Evolutionary conservation across 345 rosid species (phyloP).

Genomic region (Fremontodendron californicum): DNA sequence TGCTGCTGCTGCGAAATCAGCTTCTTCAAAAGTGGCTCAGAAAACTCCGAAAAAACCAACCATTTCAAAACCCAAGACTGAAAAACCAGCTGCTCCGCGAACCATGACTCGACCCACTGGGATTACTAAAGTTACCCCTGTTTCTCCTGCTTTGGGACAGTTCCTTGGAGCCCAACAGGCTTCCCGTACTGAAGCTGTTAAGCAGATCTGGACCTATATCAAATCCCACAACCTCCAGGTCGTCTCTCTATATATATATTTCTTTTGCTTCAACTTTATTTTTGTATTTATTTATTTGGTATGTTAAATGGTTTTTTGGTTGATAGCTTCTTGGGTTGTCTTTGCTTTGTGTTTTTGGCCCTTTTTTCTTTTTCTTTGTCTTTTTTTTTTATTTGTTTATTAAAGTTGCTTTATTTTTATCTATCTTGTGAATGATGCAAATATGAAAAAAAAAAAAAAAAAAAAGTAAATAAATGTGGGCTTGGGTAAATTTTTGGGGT

Average conservation of each 20-base stretch:
- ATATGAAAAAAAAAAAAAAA: too few relatives aligned
- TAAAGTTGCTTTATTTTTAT: too few relatives aligned
- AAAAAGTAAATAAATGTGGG: too few relatives aligned
- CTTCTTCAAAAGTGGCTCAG: neutral
- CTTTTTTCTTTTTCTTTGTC: neutral
- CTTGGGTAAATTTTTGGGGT: neutral
- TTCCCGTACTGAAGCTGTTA: slow-evolving; percentile 62
- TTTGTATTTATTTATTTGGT: neutral
- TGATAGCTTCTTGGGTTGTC: neutral
- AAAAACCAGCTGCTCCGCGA: slow-evolving; percentile 30
- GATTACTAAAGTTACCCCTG: slow-evolving; percentile 43
- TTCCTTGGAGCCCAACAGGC: slow-evolving; percentile 61
- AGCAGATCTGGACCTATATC: slow-evolving; percentile 74
- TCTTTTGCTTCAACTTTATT: neutral
- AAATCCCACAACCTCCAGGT: slow-evolving; percentile 84
- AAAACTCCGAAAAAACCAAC: neutral
- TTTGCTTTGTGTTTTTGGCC: neutral
- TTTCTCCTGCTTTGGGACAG: slow-evolving; percentile 58
- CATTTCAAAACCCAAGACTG: slow-evolving; percentile 19
- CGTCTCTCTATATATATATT: neutral
- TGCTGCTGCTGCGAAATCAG: neutral
- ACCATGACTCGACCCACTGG: slow-evolving; percentile 29
- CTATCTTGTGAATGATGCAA: too few relatives aligned
- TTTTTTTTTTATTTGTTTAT: too few relatives aligned
- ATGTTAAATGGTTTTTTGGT: neutral